Evolutionary conservation across 495 filamentous ascomycete species (phyloP).

Genomic region (Aspergillus avenaceus): DNA sequence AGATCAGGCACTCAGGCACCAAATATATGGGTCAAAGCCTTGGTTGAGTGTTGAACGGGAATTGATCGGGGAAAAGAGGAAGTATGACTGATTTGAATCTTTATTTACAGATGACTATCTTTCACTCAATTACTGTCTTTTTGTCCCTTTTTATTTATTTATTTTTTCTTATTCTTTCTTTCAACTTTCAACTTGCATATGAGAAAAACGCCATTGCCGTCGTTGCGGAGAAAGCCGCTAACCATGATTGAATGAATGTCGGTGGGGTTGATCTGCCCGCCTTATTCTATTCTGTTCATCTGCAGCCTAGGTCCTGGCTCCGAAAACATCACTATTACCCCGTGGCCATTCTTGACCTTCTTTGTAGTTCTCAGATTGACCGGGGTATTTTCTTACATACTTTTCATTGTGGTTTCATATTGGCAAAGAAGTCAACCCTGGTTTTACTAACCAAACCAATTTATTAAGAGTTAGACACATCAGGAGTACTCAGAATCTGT

Average conservation of each 20-base stretch:
- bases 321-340: not conserved
- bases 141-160: no score
- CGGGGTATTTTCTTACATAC: no score
- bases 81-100: no score
- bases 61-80: not conserved
- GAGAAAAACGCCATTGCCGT: not conserved
- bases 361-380: not conserved
- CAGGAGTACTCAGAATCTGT: not conserved
- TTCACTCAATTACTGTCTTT: no score
- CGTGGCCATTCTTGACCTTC: not conserved
- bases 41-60: no score
- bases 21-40: not conserved
- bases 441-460: no score
- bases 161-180: not conserved
- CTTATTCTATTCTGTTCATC: not conserved
- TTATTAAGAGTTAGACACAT: no score
- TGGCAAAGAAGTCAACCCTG: no score
- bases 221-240: conserved; percentile 4
- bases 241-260: conserved; percentile 7
- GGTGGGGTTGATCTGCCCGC: conserved; percentile 11
- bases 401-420: no score
- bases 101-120: no score
- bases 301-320: not conserved
- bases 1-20: not conserved
- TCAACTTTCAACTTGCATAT: not conserved